phyloP scores from a whole-genome alignment of 805 yeast species.

The Ogataea pini region DNA sequence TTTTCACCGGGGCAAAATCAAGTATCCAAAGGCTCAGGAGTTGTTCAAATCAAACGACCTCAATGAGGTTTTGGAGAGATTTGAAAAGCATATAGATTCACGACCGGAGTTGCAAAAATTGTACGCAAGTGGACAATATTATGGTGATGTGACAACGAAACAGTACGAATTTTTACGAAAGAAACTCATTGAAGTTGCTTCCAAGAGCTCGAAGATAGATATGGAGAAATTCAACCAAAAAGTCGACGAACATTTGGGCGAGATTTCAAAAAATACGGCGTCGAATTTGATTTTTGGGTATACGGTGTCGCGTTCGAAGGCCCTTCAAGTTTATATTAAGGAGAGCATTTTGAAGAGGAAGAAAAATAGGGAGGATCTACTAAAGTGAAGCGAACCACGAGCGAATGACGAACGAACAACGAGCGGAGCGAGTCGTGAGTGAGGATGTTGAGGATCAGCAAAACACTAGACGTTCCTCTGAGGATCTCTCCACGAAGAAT shows the following conservation, averaged over 20 bases:
- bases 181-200: constrained; percentile 19
- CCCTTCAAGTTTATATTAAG: constrained; percentile 31
- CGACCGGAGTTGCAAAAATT: constrained; percentile 10
- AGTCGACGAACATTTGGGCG: constrained; percentile 18
- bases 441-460: no score
- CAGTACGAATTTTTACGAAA: constrained; percentile 24
- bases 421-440: neutral
- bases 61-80: constrained; percentile 20
- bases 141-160: constrained; percentile 24
- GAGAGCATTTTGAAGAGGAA: constrained; percentile 27
- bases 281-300: constrained; percentile 34
- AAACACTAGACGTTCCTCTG: no score
- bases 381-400: constrained; percentile 3
- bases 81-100: constrained; percentile 18
- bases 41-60: constrained; percentile 17
- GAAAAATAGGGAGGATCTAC: constrained; percentile 17
- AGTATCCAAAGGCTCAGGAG: constrained; percentile 17
- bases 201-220: constrained; percentile 26
- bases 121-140: constrained; percentile 10
- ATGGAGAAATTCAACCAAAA: constrained; percentile 17
- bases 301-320: constrained; percentile 30
- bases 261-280: constrained; percentile 29
- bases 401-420: no score
- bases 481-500: no score
- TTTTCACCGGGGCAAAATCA: constrained; percentile 13